Evolutionary conservation across 345 rosid genomes (phyloP), one percentile per base, ranked within the genome.

Genomic region (Cardamine resedifolia): DNA sequence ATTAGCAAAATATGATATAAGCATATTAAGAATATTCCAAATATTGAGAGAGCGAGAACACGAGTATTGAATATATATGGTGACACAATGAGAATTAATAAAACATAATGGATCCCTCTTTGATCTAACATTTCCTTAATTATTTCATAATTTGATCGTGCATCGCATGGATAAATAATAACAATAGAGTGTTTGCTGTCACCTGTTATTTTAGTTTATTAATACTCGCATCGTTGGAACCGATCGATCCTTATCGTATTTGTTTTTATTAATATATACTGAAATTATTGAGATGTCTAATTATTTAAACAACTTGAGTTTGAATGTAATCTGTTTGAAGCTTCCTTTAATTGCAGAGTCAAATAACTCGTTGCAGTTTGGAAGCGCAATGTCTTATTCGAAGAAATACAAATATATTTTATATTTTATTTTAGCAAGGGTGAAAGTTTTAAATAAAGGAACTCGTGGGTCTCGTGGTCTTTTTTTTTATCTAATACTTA

Each of bases 381-480:
- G 58, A 66, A 36, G 16, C 59, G 49, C 23, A 21, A 15, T 10
- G 48, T 16, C 7, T 36, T 23, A 36, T 34, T 23, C 23, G 4
- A 51, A 3, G 30, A 12, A 12, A 36, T 20, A 7, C 10, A 52
- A 52, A 5, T 19, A 23, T 12, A 38, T 48, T 21, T 7, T n/a
- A 3, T 30, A n/a, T 28, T 8, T 6, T 9, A 6, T 16, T 55
- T 28, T n/a, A 16, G 39, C 4, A 56, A 57, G 41, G 4, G 24
- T 9, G 19, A 10, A 10, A 16, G n/a, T n/a, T 33, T 33, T 20
- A 58, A 6, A 58, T 20, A 34, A 33, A 20, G 3, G 5, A 34
- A 10, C 64, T 34, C 64, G 64, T 58, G 64, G 64, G 18, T 36
- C 45, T 58, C 64, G 64, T 58, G 64, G 45, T n/a, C 10, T 34